Conservation (phyloP, 2,329 filamentous ascomycete genomes). For the Periconia macrospinosa region DNA sequence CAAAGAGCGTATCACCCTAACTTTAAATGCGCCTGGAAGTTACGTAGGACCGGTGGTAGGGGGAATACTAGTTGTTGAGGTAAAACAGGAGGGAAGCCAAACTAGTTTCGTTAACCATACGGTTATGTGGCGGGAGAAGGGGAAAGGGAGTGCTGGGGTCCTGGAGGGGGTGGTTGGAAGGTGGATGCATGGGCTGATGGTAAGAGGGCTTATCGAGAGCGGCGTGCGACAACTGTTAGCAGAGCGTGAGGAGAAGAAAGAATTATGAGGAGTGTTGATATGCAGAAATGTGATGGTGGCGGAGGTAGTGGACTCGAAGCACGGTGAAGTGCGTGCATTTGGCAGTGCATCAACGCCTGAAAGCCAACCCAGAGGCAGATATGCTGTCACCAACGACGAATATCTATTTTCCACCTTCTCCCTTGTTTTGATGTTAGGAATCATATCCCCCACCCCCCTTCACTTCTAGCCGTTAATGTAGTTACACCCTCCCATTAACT, state of each 20-base stretch:
- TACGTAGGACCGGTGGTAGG: not conserved
- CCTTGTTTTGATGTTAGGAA: no score
- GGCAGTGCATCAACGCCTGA: no score
- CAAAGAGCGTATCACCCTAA: not conserved
- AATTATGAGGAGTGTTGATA: not conserved
- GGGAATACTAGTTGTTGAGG: not conserved
- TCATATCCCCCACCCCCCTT: no score
- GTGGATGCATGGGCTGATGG: constrained; percentile 7
- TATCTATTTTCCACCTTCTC: no score
- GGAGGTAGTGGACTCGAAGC: no score
- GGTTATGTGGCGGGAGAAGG: constrained; percentile 6
- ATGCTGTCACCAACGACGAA: no score
- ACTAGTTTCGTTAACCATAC: constrained; percentile 4
- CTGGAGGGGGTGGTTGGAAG: constrained; percentile 4
- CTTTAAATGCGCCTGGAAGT: constrained; percentile 2
- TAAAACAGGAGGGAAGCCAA: not conserved
- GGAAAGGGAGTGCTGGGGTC: not conserved
- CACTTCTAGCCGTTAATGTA: no score
- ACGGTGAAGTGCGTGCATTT: no score
- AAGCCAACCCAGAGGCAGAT: no score
- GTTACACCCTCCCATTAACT: no score
- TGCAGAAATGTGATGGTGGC: no score
- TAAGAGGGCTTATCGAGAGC: constrained; percentile 3
- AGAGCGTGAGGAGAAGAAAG: not conserved
- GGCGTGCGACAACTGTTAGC: constrained; percentile 1